A percentile compares a stretch with the other conserved stretches of the same genome.
phyloP scores from a whole-genome alignment of 306 rosid species.

The Delonix regia region DNA sequence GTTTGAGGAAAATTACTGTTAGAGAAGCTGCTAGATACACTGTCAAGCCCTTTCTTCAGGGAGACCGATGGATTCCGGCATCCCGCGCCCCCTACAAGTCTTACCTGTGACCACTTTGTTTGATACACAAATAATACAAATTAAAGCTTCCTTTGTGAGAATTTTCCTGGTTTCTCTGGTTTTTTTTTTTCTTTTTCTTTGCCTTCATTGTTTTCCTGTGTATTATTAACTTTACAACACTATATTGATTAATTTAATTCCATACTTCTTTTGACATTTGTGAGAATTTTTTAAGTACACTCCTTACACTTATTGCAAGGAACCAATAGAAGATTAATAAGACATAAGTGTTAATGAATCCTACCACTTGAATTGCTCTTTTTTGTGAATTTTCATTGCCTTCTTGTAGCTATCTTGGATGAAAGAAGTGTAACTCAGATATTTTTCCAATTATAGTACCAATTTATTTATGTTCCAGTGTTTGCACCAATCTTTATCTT shows the following conservation, averaged over 20 bases:
- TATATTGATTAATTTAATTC: slow-evolving; percentile 27
- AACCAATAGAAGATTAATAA: too few species aligned
- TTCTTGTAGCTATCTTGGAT: too few species aligned
- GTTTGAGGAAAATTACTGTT: slow-evolving; percentile 48
- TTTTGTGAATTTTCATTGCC: too few species aligned
- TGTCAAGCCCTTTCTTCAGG: slow-evolving; percentile 57
- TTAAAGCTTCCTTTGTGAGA: slow-evolving; percentile 15
- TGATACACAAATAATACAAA: not conserved
- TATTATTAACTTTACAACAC: not conserved
- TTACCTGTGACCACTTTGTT: slow-evolving; percentile 36
- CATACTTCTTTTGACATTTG: not conserved
- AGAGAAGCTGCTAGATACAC: slow-evolving; percentile 54
- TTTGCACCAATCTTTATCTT: not conserved
- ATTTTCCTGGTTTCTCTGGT: not conserved
- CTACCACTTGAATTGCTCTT: too few species aligned
- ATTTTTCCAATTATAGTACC: not conserved
- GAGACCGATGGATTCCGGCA: slow-evolving; percentile 57
- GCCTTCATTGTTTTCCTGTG: not conserved
- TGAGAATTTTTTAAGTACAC: not conserved
- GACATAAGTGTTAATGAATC: too few species aligned
- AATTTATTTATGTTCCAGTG: not conserved
- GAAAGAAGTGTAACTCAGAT: too few species aligned
- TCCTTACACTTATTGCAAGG: not conserved
- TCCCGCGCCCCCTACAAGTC: slow-evolving; percentile 46
- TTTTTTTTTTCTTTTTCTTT: too few species aligned